Base-by-base conservation (phyloP, 2,329 filamentous ascomycete species). In the Ceratocystis variospora region DNA sequence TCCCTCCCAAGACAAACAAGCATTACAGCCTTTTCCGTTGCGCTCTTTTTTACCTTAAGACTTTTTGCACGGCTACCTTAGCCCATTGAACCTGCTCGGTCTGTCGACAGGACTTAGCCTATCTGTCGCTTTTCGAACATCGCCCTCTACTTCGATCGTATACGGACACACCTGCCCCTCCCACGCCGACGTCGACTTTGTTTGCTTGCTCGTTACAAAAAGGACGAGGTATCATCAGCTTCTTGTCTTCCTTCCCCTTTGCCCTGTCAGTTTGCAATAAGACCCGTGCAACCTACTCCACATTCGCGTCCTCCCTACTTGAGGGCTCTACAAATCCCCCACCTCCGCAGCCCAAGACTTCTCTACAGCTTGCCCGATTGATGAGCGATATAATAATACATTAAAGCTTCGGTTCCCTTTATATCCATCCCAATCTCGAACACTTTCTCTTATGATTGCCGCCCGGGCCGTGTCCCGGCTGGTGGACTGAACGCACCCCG, bases 401-500 rank as follows among this genome's bases (percentile, higher is more conserved):
- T 59, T 17, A 28, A 59, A 33, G 25, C 53, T 25, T 59, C 28
- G 28, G 17, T 31, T 59, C n/a, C 37, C 53, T 59, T 59, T 7
- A 59, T 19, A 10, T 59, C 12, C 15, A 37, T 12, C 64, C 45
- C 57, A 53, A 61, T 31, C 37, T 41, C 17, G 55, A 61, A 41
- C 8, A 65, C 64, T 53, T 53, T 45, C 63, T 68, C 64, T 66
- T 68, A 68, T 68, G 67, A 68, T 68, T 68, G 67, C 67, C 67
- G 63, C 50, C 62, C 67, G 67, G 67, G 67, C 67, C 46, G 37
- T 62, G 67, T 68, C 67, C 67, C 67, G 67, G 59, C 64, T 64
- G 67, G 67, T 68, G 67, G 67, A 68, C 67, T 68, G 67, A 68
- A 41, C 59, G 55, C 63, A 64, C 63, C 44, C 61, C 61, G 41